phyloP scores from a whole-genome alignment of 1,284 basidiomycete species.

The Tilletiaria anomala region DNA sequence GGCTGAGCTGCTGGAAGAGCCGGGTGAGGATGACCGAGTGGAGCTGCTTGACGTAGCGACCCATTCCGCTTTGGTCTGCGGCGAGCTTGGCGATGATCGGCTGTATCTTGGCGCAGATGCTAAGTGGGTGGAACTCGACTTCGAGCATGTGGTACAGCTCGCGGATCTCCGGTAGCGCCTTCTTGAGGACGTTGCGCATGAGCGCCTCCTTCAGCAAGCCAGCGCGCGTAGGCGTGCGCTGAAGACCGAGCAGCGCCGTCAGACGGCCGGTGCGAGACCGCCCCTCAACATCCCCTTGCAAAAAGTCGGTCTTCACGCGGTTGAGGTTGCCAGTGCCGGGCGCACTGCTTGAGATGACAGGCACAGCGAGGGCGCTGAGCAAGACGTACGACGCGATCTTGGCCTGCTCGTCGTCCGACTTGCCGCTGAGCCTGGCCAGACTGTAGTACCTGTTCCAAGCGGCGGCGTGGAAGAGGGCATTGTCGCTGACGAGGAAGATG shows the following conservation, averaged over 20 bases:
- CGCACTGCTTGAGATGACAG: slow-evolving; percentile 54
- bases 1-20: slow-evolving; percentile 80
- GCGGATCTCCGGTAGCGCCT: slow-evolving; percentile 62
- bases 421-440: slow-evolving; percentile 23
- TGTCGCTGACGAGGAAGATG: slow-evolving; percentile 73
- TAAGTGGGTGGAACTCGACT: slow-evolving; percentile 85
- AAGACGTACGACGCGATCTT: slow-evolving; percentile 82
- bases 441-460: slow-evolving; percentile 73
- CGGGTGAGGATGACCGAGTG: slow-evolving; percentile 83
- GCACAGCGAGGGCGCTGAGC: slow-evolving; percentile 82
- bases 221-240: slow-evolving; percentile 70
- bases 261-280: slow-evolving; percentile 56
- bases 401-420: slow-evolving; percentile 57
- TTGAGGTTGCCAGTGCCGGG: slow-evolving; percentile 48
- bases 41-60: slow-evolving; percentile 67
- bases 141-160: slow-evolving; percentile 80
- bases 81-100: slow-evolving; percentile 54
- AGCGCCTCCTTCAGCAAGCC: slow-evolving; percentile 51
- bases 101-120: slow-evolving; percentile 65
- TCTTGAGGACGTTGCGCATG: slow-evolving; percentile 67
- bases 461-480: slow-evolving; percentile 89
- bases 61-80: slow-evolving; percentile 30
- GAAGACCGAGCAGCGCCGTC: slow-evolving; percentile 71
- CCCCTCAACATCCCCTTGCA: slow-evolving; percentile 48
- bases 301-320: slow-evolving; percentile 43